Evolutionary conservation across 306 rosid genomes (phyloP).

Genomic region (apple (Malus domestica)): DNA sequence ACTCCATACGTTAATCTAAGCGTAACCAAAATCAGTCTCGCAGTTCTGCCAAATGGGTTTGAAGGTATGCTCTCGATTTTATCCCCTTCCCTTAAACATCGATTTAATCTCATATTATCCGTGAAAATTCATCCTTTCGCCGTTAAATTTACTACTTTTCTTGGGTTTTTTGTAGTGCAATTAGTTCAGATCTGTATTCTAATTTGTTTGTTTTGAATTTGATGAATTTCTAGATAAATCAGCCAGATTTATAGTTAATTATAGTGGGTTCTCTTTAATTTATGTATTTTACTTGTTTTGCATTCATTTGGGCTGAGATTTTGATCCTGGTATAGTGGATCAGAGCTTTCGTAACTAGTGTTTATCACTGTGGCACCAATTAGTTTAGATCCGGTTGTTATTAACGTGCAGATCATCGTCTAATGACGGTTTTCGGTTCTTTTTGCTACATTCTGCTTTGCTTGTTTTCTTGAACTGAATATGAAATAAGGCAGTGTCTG

Average conservation of each 20-base stretch:
- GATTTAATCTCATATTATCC: background rate
- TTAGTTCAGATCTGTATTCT: background rate
- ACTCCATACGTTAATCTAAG: background rate
- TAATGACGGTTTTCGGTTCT: background rate
- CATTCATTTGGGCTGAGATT: background rate
- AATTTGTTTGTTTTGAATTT: background rate
- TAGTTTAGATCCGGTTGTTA: background rate
- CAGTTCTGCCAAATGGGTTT: slow-evolving; percentile 15
- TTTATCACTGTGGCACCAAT: background rate
- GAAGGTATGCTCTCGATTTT: slow-evolving; percentile 5
- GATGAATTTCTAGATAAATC: background rate
- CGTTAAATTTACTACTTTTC: background rate
- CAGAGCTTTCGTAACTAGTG: background rate
- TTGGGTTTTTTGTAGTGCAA: background rate
- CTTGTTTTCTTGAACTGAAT: background rate
- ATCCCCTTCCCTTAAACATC: background rate
- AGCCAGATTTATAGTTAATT: background rate
- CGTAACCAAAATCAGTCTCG: background rate
- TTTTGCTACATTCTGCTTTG: background rate
- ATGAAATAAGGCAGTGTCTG: background rate
- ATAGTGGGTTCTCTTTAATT: background rate
- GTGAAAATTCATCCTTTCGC: background rate
- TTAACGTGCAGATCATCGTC: background rate
- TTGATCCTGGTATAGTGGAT: background rate
- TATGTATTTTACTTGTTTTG: background rate